Base-by-base conservation (phyloP, 2,329 filamentous ascomycete species). In the Colletotrichum sp. region DNA sequence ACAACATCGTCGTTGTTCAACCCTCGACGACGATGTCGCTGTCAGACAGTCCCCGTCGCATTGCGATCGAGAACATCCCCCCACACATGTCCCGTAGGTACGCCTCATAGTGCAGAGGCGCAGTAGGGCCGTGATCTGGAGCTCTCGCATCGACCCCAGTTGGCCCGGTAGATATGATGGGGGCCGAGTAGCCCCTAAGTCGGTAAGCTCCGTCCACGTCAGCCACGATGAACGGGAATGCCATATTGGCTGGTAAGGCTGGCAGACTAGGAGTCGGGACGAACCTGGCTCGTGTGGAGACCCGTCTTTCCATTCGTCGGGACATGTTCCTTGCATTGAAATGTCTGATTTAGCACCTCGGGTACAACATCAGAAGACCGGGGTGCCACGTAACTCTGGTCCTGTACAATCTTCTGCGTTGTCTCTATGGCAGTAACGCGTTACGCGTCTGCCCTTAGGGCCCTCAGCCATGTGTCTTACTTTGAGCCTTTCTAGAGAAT, bases 91-190 rank as follows among this genome's bases (percentile, higher is more conserved):
- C 39, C 57, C 30, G 39, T 36, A 13, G 26, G 71, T 74, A 70
- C 59, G 66, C 57, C 71, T 74, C 65, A 73, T 73, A 63, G 71
- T 32, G 44, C n/a, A 28, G 71, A 34, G 71, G 71, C 71, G 71
- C 71, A 74, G 66, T 70, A 21, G 18, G 16, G 39, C 15, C 39
- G 18, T 32, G 32, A 44, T n/a, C 24, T 44, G 10, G 30, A 32
- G 26, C 12, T 59, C 66, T 74, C 66, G 57, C 66, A 70, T 70
- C 44, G 39, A 64, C 66, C 66, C 66, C 66, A 70, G 30, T 57
- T 28, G 12, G 16, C 2, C 62, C 49, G 15, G 30, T 13, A 30
- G 5, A 44, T 10, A 57, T n/a, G 8, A 49, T 63, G 36, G 32
- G 21, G 62, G 32, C 60, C 44, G 24, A 36, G 6, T 36, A 24